Evolutionary conservation across 2,329 filamentous ascomycete genomes (phyloP).

Genomic region (Trichoderma hamatum): DNA sequence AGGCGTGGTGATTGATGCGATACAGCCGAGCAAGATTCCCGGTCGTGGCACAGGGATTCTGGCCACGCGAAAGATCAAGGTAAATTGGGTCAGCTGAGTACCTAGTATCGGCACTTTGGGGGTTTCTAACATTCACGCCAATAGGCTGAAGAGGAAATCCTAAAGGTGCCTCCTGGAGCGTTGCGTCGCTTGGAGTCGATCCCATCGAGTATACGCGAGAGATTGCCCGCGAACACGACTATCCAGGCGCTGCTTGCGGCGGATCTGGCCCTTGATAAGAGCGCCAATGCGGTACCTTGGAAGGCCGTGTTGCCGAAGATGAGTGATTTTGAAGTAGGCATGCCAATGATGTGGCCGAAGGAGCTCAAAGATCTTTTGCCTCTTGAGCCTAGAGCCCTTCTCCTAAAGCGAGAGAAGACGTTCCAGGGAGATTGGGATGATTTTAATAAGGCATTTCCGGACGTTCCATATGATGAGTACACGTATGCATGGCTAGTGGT

Average conservation of each 20-base stretch:
- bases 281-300: constrained; percentile 59
- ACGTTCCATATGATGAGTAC: constrained; percentile 34
- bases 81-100: constrained; percentile 38
- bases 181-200: constrained; percentile 68
- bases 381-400: constrained; percentile 45
- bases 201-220: constrained; percentile 54
- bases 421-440: constrained; percentile 47
- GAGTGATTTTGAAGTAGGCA: constrained; percentile 56
- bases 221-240: constrained; percentile 57
- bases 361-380: constrained; percentile 54
- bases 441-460: constrained; percentile 38
- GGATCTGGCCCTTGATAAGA: constrained; percentile 61
- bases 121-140: neutral
- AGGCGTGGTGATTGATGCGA: constrained; percentile 55
- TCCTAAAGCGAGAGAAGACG: constrained; percentile 55
- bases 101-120: neutral
- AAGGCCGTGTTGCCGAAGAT: constrained; percentile 66
- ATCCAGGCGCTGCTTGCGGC: constrained; percentile 75
- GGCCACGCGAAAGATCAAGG: constrained; percentile 65
- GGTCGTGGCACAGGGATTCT: constrained; percentile 75
- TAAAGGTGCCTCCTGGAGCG: constrained; percentile 65
- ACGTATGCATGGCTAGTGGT: constrained; percentile 18
- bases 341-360: constrained; percentile 51
- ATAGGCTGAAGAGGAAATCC: constrained; percentile 56
- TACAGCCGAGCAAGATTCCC: constrained; percentile 65